Evolutionary conservation across 2,329 filamentous ascomycete species (phyloP).

Genomic region (Zymoseptoria crescenta): DNA sequence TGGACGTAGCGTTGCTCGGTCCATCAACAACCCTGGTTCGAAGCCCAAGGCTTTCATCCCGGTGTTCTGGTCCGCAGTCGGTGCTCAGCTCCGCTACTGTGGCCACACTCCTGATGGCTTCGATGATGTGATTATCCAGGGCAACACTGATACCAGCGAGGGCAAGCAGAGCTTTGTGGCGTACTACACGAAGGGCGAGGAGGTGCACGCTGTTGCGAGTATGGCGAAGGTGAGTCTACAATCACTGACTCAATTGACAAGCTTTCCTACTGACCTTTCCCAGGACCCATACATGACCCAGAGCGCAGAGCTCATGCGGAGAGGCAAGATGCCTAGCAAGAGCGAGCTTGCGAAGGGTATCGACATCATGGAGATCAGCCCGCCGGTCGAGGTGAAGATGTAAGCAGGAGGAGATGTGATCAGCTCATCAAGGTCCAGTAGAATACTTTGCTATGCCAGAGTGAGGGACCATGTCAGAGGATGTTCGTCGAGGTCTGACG

Average conservation of each 20-base stretch:
- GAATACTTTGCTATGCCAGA: background rate
- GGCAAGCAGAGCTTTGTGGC: constrained; percentile 71
- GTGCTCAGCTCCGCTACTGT: constrained; percentile 84
- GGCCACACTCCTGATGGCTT: constrained; percentile 76
- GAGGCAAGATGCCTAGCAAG: constrained; percentile 76
- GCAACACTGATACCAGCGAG: constrained; percentile 55
- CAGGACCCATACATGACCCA: constrained; percentile 82
- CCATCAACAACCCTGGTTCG: constrained; percentile 61
- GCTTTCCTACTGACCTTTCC: constrained; percentile 47
- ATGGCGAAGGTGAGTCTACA: constrained; percentile 77
- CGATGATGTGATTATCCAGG: constrained; percentile 77
- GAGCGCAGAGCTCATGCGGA: constrained; percentile 74
- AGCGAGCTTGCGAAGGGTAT: constrained; percentile 59
- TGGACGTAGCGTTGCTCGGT: constrained; percentile 68
- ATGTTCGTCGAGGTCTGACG: background rate
- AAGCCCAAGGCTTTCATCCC: constrained; percentile 71
- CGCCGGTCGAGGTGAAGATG: constrained; percentile 35
- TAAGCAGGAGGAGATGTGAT: background rate
- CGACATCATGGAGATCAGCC: constrained; percentile 39
- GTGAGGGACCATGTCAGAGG: background rate
- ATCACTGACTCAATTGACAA: background rate
- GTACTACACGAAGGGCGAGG: constrained; percentile 81
- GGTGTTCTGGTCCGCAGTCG: constrained; percentile 93
- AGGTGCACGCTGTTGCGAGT: constrained; percentile 78
- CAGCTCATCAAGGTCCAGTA: background rate